Evolutionary conservation across 805 yeast species (phyloP), one percentile per base, ranked within the genome.

Genomic region (Kazachstania taianensis): DNA sequence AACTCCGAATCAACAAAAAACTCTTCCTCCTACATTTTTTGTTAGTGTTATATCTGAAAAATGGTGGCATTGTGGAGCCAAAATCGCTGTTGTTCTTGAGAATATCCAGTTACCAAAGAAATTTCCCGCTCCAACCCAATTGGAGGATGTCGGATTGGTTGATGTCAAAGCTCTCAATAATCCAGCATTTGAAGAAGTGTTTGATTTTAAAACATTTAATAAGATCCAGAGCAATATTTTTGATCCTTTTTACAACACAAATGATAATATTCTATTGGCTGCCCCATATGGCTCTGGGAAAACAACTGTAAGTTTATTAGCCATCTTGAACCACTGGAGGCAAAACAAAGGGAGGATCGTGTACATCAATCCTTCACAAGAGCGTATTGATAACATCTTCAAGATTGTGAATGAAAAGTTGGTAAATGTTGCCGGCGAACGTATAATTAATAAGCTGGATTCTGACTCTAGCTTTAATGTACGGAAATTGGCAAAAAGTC

Each of bases 61-160:
- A 40, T 92, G 97, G 98, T 59, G 86, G 4, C 87, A 83, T 42
- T 74, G 85, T 39, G 82, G 73, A 37, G 64, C 69, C 42, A 72
- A 70, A 40, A 52, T 70, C 1, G 83, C 95, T 0, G 64, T 85
- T 1, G 56, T 74, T 38, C 35, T 55, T 10, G 47, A 41, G 18
- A 40, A 41, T 19, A 33, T 56, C 7, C 34, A 38, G 9, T 40
- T 53, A 4, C 61, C 59, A 9, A 54, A 48, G 41, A 54, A 49
- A 20, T 53, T 56, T 30, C 56, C 59, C 3, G 43, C 55, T 7
- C 53, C 58, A 5, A 48, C 49, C 2, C 36, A 40, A 1, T 30
- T 55, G 3, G 30, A 31, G 2, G 47, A 46, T 23, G 32, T 33
- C 4, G 72, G 71, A 29, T 63, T 67, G 6, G 61, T 75, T 2